A percentile compares a stretch with the other conserved stretches of the same genome.
Evolutionary conservation across 495 filamentous ascomycete genomes (phyloP).

Genomic region (Xylaria cubensis): DNA sequence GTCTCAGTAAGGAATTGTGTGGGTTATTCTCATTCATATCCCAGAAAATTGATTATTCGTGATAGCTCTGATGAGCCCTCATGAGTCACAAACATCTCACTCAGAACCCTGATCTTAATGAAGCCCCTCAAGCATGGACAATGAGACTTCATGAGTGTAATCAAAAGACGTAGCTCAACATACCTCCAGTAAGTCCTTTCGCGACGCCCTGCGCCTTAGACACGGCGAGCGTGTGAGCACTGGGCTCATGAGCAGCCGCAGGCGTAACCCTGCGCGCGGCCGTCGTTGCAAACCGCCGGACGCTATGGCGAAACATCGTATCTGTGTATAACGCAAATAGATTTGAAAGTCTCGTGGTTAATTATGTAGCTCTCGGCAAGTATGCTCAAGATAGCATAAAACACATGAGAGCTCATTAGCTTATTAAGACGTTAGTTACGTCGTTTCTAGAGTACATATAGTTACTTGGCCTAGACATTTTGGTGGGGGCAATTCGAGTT

Average conservation of each 20-base stretch:
- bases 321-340: neutral
- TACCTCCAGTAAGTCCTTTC: constrained; percentile 87
- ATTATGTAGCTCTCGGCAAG: neutral
- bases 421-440: constrained; percentile 6
- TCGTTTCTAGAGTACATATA: neutral
- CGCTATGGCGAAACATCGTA: constrained; percentile 60
- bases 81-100: neutral
- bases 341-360: neutral
- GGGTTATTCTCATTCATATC: neutral
- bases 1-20: too few species aligned
- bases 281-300: constrained; percentile 58
- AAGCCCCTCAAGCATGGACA: too few species aligned
- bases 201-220: constrained; percentile 85
- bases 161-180: constrained; percentile 17
- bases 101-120: neutral
- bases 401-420: constrained; percentile 10
- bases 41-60: neutral
- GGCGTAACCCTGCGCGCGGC: constrained; percentile 45
- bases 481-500: constrained; percentile 28
- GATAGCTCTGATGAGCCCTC: neutral
- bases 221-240: constrained; percentile 54
- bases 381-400: neutral
- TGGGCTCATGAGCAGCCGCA: constrained; percentile 38
- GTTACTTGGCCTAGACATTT: constrained; percentile 24
- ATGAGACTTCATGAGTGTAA: neutral